Conservation (phyloP, 495 filamentous ascomycete genomes). For the Acidomyces sp. region DNA sequence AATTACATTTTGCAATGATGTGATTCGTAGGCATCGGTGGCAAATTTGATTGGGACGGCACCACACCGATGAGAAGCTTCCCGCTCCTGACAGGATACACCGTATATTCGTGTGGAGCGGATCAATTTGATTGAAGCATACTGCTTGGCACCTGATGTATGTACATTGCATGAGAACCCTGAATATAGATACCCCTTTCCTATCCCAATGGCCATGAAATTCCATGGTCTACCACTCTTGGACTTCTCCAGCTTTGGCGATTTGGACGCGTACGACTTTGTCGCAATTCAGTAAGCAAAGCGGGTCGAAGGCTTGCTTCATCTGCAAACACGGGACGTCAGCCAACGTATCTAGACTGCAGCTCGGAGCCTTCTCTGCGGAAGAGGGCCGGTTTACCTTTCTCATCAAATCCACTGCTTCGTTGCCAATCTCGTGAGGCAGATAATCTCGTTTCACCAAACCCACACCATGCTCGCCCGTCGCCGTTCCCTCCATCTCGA, state of each 20-base stretch:
- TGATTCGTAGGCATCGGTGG: too few species aligned
- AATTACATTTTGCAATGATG: too few species aligned
- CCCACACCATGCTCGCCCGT: constrained; percentile 77
- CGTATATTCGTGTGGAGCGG: too few species aligned
- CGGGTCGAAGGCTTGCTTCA: constrained; percentile 65
- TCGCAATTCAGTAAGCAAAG: constrained; percentile 68
- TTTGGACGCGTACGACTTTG: constrained; percentile 51
- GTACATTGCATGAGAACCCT: too few species aligned
- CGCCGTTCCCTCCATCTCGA: constrained; percentile 72
- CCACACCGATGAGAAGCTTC: too few species aligned
- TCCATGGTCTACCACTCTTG: constrained; percentile 32
- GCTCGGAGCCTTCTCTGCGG: constrained; percentile 1
- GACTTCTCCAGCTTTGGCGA: constrained; percentile 28
- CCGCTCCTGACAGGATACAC: too few species aligned
- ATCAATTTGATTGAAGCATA: too few species aligned
- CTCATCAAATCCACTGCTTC: constrained; percentile 67
- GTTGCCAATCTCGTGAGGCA: constrained; percentile 59
- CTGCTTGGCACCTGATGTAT: too few species aligned
- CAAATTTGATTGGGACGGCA: too few species aligned
- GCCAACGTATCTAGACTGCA: constrained; percentile 22
- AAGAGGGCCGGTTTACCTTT: constrained; percentile 35
- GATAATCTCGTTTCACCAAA: constrained; percentile 68
- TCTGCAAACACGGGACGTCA: constrained; percentile 25
- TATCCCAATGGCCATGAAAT: too few species aligned
- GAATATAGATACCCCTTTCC: background rate